phyloP scores from a whole-genome alignment of 495 filamentous ascomycete species.

The Antarctomyces pellizariae region DNA sequence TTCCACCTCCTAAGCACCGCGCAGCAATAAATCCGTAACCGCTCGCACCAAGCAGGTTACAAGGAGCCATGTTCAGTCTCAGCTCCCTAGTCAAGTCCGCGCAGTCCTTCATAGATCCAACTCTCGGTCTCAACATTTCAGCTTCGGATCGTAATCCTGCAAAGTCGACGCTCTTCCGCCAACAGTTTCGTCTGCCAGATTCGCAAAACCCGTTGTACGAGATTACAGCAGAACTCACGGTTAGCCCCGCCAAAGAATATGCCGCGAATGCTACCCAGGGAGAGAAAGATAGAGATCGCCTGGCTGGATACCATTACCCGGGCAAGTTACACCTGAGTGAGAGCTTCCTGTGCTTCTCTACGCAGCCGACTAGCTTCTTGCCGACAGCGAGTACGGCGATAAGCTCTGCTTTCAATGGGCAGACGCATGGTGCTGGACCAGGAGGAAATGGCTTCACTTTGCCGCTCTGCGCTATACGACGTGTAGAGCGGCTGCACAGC shows the following conservation, averaged over 20 bases:
- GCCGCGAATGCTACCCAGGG: constrained; percentile 25
- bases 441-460: constrained; percentile 90
- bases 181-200: constrained; percentile 86
- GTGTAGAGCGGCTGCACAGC: constrained; percentile 80
- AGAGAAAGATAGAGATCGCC: constrained; percentile 34
- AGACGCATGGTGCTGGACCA: constrained; percentile 77
- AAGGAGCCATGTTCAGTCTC: constrained; percentile 47
- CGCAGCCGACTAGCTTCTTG: constrained; percentile 69
- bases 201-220: constrained; percentile 81
- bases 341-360: constrained; percentile 85
- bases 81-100: constrained; percentile 85
- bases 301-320: constrained; percentile 61
- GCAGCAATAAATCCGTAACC: too few species aligned
- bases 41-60: too few species aligned
- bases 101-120: constrained; percentile 75
- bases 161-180: constrained; percentile 80
- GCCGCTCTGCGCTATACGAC: constrained; percentile 73
- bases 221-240: constrained; percentile 83
- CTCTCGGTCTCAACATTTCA: constrained; percentile 40
- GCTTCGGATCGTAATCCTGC: constrained; percentile 56
- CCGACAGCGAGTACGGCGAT: constrained; percentile 50
- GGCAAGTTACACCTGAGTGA: constrained; percentile 88
- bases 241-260: constrained; percentile 34
- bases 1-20: too few species aligned
- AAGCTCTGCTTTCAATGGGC: constrained; percentile 61